A percentile compares a stretch with the other conserved stretches of the same genome.
Evolutionary conservation across 208 protist genomes (phyloP).

Genomic region (Crithidia bombi): DNA sequence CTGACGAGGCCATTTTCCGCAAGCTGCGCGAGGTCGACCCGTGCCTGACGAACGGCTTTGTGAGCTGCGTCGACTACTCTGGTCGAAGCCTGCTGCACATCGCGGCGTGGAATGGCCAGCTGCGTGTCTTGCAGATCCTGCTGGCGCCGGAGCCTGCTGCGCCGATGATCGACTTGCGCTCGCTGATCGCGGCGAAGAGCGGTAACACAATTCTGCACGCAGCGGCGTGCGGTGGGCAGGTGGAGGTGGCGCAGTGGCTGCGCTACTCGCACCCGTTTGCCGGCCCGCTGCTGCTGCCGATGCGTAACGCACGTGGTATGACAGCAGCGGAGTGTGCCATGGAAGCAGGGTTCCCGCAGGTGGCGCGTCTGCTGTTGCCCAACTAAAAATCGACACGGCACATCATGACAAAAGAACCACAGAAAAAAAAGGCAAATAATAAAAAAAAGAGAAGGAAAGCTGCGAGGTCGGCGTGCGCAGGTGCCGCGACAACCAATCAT

Average conservation of each 20-base stretch:
- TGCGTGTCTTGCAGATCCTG: slow-evolving; percentile 65
- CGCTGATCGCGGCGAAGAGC: slow-evolving; percentile 47
- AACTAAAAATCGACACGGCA: slow-evolving; percentile 18
- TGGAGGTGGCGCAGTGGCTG: slow-evolving; percentile 67
- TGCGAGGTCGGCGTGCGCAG: too few species aligned
- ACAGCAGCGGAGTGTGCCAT: slow-evolving; percentile 77
- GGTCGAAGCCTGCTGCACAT: slow-evolving; percentile 82
- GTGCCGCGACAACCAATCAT: too few species aligned
- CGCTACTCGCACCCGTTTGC: slow-evolving; percentile 56
- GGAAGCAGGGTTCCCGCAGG: slow-evolving; percentile 63
- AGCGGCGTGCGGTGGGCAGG: slow-evolving; percentile 62
- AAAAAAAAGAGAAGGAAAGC: neutral
- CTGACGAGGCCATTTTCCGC: slow-evolving; percentile 50
- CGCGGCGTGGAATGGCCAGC: slow-evolving; percentile 78
- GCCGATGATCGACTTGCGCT: slow-evolving; percentile 62
- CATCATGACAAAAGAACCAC: neutral
- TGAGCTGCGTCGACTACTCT: slow-evolving; percentile 68
- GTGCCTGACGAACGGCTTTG: slow-evolving; percentile 63
- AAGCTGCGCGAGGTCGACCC: slow-evolving; percentile 67
- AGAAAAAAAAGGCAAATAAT: slow-evolving; percentile 1
- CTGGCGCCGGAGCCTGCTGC: slow-evolving; percentile 43
- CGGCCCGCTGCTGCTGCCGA: slow-evolving; percentile 44
- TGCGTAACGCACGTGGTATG: slow-evolving; percentile 51
- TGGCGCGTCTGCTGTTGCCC: slow-evolving; percentile 59
- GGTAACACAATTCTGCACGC: slow-evolving; percentile 84